Evolutionary conservation across 305 asterid species (phyloP).

Genomic region (Fraxinus baroniana): DNA sequence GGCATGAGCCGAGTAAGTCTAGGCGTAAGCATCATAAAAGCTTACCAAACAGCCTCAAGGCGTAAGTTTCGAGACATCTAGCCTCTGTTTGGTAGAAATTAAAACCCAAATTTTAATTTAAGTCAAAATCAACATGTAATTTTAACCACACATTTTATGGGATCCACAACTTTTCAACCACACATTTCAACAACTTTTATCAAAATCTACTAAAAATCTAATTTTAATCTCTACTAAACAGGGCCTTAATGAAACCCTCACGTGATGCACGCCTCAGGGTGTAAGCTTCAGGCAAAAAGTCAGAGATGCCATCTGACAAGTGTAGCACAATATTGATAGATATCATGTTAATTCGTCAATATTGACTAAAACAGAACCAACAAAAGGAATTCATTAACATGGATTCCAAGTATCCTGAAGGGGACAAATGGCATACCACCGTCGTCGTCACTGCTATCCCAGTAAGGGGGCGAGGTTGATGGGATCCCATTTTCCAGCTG

Average conservation of each 20-base stretch:
- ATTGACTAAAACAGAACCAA: background rate
- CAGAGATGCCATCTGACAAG: background rate
- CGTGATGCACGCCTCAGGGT: background rate
- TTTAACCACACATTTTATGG: too few species aligned
- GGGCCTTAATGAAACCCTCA: background rate
- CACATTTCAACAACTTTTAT: too few species aligned
- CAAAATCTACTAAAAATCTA: too few species aligned
- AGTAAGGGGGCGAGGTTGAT: conserved; percentile 65
- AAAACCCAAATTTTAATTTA: too few species aligned
- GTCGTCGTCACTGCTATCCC: conserved; percentile 64
- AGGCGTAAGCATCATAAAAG: background rate
- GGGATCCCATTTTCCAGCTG: conserved; percentile 59
- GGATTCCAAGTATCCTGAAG: background rate
- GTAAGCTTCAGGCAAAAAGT: background rate
- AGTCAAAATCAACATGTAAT: too few species aligned
- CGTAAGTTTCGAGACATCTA: background rate
- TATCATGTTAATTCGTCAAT: background rate
- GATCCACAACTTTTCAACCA: too few species aligned
- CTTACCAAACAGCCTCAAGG: background rate
- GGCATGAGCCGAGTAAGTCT: background rate
- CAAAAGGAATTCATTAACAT: background rate
- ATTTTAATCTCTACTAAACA: too few species aligned
- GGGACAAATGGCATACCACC: conserved; percentile 33
- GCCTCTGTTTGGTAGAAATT: too few species aligned
- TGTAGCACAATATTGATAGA: background rate